Evolutionary conservation across 2,329 filamentous ascomycete genomes (phyloP), one percentile per base, ranked within the genome.

Genomic region (Aspergillus ruber): DNA sequence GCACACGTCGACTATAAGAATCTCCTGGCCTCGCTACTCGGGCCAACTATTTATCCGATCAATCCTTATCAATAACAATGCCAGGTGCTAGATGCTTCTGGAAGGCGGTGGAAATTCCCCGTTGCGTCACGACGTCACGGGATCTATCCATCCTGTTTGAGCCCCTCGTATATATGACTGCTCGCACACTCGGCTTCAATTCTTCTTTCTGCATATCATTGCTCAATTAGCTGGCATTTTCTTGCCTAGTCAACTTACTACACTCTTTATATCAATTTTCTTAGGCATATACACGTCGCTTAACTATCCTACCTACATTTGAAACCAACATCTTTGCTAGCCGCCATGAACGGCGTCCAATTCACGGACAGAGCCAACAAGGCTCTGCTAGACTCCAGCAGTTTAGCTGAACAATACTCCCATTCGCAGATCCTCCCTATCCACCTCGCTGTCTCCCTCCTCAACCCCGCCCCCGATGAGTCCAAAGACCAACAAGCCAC

Each of bases 361-460:
- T 96, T 96, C 68, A 98, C 93, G 56, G 91, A 97, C 72, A 79
- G 87, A 72, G 93, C 88, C 56, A 87, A 90, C 66, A 88, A 91
- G 74, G 87, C 91, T 62, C 79, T 98, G 65, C 82, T 87, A 62
- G 89, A 96, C 68, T 88, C 90, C 68, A 90, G 93, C 77, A 77
- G 81, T 50, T 79, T 97, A 60, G 90, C 91, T 57, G 84, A 90
- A 69, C 85, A 93, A 74, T 95, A 97, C 67, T 82, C 83, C 35
- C 93, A 98, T 74, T 84, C 89, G 36, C 91, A 98, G 70, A 82
- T 97, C 51, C 79, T 90, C 46, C 93, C 93, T 13, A 72, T 97
- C 51, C 93, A 98, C 68, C 81, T 98, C 45, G 90, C 90, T 40
- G 86, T 74, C 20, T 59, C 71, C 5, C 63, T 76, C 8, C 67